Base-by-base conservation (phyloP, 2,329 filamentous ascomycete genomes). In the Colletotrichum zoysiae region DNA sequence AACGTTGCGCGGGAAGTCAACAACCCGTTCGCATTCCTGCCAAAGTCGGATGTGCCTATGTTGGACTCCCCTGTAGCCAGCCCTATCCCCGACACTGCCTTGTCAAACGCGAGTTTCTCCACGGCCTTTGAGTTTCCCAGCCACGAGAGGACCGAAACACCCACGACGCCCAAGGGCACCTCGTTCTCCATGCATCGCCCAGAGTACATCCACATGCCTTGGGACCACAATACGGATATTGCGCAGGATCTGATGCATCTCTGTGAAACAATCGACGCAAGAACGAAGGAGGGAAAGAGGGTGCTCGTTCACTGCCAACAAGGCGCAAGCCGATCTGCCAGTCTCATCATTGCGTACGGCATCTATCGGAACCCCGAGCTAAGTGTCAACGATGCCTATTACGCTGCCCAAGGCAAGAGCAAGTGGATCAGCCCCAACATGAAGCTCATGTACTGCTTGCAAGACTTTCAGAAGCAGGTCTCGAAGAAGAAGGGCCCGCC, bases 341-440 rank as follows among this genome's bases (percentile, higher is more conserved):
- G 93, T 82, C 83, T 97, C 74, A 95, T 97, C 71, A 95, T 97
- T 62, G 93, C 93, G 26, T 97, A 95, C 74, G 93, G 93, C 55
- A 83, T 97, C 70, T 96, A 93, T 80, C 92, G 92, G 78, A 92
- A 94, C 72, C 93, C 93, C 1, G 87, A 90, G 7, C 83, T 94
- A 76, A 93, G 88, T 75, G 93, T 95, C 65, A 95, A 95, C 77
- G 93, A 95, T 79, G 93, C 93, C 2, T 96, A 96, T 78, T 90
- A 94, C 78, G 88, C 91, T 3, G 93, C 94, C 3, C 94, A 97
- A 81, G 87, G 89, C 65, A 92, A 92, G 82, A 96, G 93, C 80
- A 90, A 88, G 78, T 97, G 94, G 93, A 95, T 97, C 76, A 95
- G 93, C 70, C 93, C 93, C 0, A 97, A 97, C 80, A 97, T 97